Conservation (phyloP, 2,329 filamentous ascomycete genomes). For the Talaromyces sp. region DNA sequence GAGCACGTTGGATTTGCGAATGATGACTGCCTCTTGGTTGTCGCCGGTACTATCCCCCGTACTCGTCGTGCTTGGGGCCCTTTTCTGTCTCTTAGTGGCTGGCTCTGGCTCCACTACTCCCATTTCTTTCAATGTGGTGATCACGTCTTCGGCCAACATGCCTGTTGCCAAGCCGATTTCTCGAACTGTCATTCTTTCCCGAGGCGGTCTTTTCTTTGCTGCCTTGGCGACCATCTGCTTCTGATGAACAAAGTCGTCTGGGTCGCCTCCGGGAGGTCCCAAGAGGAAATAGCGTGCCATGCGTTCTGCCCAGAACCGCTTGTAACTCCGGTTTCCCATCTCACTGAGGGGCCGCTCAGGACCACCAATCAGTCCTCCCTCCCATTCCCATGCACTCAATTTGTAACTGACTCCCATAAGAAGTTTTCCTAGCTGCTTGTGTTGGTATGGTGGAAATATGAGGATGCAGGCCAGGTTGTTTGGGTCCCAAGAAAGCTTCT, state of each 20-base stretch:
- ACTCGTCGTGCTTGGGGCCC: slow-evolving; percentile 23
- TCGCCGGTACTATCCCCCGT: slow-evolving; percentile 14
- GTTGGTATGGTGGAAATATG: slow-evolving; percentile 92
- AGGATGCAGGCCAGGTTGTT: slow-evolving; percentile 97
- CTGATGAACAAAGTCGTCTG: slow-evolving; percentile 23
- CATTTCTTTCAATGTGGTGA: slow-evolving; percentile 75
- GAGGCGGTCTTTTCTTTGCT: slow-evolving; percentile 39
- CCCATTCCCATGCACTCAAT: slow-evolving; percentile 69
- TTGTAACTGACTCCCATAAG: slow-evolving; percentile 94
- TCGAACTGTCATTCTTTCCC: slow-evolving; percentile 57
- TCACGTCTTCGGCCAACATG: slow-evolving; percentile 79
- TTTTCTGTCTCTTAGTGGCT: slow-evolving; percentile 48
- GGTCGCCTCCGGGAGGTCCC: slow-evolving; percentile 20
- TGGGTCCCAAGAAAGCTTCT: slow-evolving; percentile 98
- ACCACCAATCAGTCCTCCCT: slow-evolving; percentile 67
- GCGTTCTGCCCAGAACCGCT: slow-evolving; percentile 78
- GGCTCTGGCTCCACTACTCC: slow-evolving; percentile 55
- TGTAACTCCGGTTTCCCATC: slow-evolving; percentile 75
- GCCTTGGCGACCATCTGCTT: slow-evolving; percentile 27
- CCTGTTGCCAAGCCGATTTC: slow-evolving; percentile 73
- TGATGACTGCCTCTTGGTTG: slow-evolving; percentile 33
- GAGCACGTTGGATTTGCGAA: slow-evolving; percentile 56
- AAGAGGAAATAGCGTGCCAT: slow-evolving; percentile 63
- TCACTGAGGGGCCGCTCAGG: slow-evolving; percentile 92
- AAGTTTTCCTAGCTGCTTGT: slow-evolving; percentile 78